Base-by-base conservation (phyloP, 768 basidiomycete genomes). In the Chalciporus sphaerocephalus region DNA sequence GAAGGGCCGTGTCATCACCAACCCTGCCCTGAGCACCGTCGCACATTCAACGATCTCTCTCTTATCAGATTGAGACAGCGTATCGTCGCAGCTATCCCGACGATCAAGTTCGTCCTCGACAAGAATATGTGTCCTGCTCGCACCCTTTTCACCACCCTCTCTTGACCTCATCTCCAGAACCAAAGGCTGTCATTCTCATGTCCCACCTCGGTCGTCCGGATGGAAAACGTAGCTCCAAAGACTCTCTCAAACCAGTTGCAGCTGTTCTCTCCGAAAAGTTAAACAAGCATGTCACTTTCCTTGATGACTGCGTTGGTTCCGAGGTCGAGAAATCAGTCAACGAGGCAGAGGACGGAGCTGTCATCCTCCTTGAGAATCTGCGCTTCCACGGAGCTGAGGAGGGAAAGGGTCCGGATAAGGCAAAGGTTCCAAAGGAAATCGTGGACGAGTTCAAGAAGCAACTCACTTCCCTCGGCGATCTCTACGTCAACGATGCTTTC, bases 331-430 rank as follows among this genome's bases (percentile, higher is more conserved):
- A 81, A 43, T 79, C 83, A 36, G 87, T 96, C 52, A 72, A 74
- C 49, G 68, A 62, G 24, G 77, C 80, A 5, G 56, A 70, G 18
- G 59, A 69, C 38, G 87, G 94, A 39, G 75, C 87, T 34, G 69
- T 92, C 56, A 81, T 98, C 70, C 79, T 99, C 47, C 82, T 99
- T 61, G 95, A 99, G 73, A 99, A 99, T 72, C 75, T 99, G 42
- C 88, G 95, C 49, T 99, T 96, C 82, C 92, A 98, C 69, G 92
- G 92, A 54, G 95, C 95, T 61, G 95, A 99, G 71, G 95, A 99
- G 69, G 95, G 95, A 72, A 92, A 93, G 68, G 85, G 88, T 66
- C 92, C 95, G 42, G 92, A 93, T 60, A 99, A 99, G 76, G 87
- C 79, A 57, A 98, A 97, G 72, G 95, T 96, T 34, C 88, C 93